Conservation (phyloP, 2,329 filamentous ascomycete genomes). For the Tolypocladium endophyticum region DNA sequence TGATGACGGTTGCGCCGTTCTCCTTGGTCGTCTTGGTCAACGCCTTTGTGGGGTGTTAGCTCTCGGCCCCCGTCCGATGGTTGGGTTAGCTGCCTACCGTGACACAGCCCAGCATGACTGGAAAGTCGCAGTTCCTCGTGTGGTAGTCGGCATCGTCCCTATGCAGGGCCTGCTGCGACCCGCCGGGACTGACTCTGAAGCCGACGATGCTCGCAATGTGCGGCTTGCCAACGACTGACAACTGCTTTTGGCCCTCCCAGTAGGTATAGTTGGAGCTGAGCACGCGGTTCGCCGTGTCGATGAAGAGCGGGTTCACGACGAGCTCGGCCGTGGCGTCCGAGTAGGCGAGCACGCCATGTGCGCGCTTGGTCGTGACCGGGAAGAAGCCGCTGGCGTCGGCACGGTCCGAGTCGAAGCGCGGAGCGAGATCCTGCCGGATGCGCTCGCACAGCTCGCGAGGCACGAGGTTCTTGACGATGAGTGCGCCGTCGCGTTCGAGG, state of each 20-base stretch:
- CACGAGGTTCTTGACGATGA: constrained; percentile 26
- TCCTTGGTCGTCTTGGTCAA: constrained; percentile 27
- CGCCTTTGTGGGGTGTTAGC: constrained; percentile 10
- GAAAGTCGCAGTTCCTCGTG: constrained; percentile 19
- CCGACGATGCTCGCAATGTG: constrained; percentile 24
- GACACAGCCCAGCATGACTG: constrained; percentile 24
- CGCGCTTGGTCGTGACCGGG: constrained; percentile 25
- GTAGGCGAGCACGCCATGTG: constrained; percentile 24
- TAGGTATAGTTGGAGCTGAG: constrained; percentile 24
- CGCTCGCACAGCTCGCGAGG: constrained; percentile 17
- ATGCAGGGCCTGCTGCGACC: constrained; percentile 26
- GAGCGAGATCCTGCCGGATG: constrained; percentile 25
- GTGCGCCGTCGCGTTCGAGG: constrained; percentile 21
- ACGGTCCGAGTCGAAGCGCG: constrained; percentile 23
- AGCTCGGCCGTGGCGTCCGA: constrained; percentile 27
- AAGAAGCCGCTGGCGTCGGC: constrained; percentile 28
- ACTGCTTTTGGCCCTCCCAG: constrained; percentile 21
- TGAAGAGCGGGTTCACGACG: constrained; percentile 21
- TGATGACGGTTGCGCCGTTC: constrained; percentile 30
- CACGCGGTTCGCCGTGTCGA: constrained; percentile 20
- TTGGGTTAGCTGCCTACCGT: constrained; percentile 6
- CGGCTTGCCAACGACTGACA: constrained; percentile 22
- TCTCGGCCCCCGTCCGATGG: neutral
- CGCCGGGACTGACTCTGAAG: constrained; percentile 28
- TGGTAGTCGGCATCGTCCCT: constrained; percentile 22